Base-by-base conservation (phyloP, 345 rosid genomes). In the Citrus mangshanensis region DNA sequence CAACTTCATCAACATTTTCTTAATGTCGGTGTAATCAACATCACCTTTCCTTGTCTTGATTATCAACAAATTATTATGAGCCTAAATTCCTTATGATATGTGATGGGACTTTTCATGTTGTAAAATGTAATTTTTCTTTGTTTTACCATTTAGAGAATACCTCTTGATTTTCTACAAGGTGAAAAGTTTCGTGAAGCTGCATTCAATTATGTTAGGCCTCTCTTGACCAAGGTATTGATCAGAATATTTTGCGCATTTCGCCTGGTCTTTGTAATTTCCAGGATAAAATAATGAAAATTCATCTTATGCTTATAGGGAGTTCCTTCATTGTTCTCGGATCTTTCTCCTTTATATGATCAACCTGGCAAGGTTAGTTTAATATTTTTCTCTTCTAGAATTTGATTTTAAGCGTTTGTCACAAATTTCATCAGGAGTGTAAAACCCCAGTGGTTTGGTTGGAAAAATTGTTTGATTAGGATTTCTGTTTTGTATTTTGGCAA, bases 321-420 rank as follows among this genome's bases (percentile, higher is more conserved):
- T 82, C 98, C 99, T 82, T 97, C 99, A 51, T 84, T 94, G 75
- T 97, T 97, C 82, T 94, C 98, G 22, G 98, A 94, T 80, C 98
- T 97, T 84, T 97, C 98, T 73, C 89, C 99, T 68, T 83, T 97
- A 72, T 97, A 97, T 74, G 88, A 88, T 81, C 96, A 92, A 78
- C 88, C 88, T 80, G 86, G 88, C 82, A 97, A 97, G 98, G 98
- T 94, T 74, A 84, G 85, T 84, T 82, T 77, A 32, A 64, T 68
- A 70, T 27, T 73, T 74, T 56, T 24, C 77, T 65, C 67, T 68
- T 79, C 22, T 42, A 42, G 21, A 4, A n/a, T 28, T 63, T 32
- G 24, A 51, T 22, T 75, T 46, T 24, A 24, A 28, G 16, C 19
- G 0, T 22, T 71, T 51, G 25, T 55, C 73, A 32, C 12, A 58